Evolutionary conservation across 345 rosid species (phyloP).

Genomic region (Acer saccharum): DNA sequence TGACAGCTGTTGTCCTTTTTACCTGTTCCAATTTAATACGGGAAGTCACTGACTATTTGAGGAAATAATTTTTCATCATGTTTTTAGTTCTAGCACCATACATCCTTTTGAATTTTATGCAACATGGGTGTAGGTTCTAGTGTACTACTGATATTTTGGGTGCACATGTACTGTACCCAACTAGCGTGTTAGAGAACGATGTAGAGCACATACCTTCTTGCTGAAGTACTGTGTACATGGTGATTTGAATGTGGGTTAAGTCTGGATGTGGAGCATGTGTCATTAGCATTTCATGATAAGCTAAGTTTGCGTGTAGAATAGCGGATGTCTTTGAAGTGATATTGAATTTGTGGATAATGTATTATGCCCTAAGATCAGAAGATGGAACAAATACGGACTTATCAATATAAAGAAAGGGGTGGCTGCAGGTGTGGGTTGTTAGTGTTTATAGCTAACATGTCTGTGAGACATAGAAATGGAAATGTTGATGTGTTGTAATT

Average conservation of each 20-base stretch:
- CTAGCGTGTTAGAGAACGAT: neutral
- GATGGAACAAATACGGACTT: neutral
- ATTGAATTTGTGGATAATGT: neutral
- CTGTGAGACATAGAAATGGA: neutral
- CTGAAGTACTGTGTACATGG: neutral
- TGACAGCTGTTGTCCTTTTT: neutral
- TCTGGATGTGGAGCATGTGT: neutral
- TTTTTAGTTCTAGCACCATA: neutral
- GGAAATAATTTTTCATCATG: neutral
- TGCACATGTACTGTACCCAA: neutral
- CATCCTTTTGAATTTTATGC: neutral
- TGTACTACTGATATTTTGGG: neutral
- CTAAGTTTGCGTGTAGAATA: neutral
- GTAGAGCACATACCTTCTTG: neutral
- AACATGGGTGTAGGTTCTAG: neutral
- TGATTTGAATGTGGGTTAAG: neutral
- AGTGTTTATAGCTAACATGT: neutral
- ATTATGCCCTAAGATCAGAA: neutral
- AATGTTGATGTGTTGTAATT: neutral
- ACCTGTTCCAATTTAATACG: neutral
- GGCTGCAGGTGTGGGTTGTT: neutral
- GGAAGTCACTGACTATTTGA: neutral
- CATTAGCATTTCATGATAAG: neutral
- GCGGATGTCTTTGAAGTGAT: neutral
- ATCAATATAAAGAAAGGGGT: neutral